phyloP scores from a whole-genome alignment of 306 rosid genomes.

The Cajanus cajan region DNA sequence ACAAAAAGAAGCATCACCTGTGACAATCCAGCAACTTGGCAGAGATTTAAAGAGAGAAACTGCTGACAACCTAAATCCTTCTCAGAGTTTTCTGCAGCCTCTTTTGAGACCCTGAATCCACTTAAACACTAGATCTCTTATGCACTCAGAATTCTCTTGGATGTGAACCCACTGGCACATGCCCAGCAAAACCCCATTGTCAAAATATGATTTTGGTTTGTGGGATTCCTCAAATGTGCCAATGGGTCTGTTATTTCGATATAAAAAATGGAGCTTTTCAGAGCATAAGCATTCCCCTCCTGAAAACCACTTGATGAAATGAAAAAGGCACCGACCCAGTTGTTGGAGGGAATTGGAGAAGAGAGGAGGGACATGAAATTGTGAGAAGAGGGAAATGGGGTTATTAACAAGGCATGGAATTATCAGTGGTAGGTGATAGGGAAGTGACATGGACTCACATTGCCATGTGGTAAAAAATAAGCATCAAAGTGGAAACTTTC shows the following conservation, averaged over 20 bases:
- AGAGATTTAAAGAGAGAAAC: slow-evolving; percentile 7
- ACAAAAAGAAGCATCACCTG: slow-evolving; percentile 3
- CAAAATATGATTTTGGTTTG: slow-evolving; percentile 35
- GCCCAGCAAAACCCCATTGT: slow-evolving; percentile 42
- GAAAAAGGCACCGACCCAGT: slow-evolving; percentile 31
- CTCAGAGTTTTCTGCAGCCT: slow-evolving; percentile 26
- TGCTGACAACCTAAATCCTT: slow-evolving; percentile 21
- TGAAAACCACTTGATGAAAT: too few species aligned
- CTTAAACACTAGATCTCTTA: slow-evolving; percentile 49
- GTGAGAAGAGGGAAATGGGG: slow-evolving; percentile 40
- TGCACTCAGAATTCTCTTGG: slow-evolving; percentile 24
- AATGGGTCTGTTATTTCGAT: slow-evolving; percentile 35
- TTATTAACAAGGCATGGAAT: slow-evolving; percentile 68
- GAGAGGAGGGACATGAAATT: slow-evolving; percentile 41
- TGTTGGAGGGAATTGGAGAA: slow-evolving; percentile 44
- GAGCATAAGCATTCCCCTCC: slow-evolving; percentile 16
- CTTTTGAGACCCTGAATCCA: slow-evolving; percentile 32
- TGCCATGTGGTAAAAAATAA: slow-evolving; percentile 57
- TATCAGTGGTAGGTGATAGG: slow-evolving; percentile 73
- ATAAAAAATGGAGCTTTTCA: slow-evolving; percentile 31
- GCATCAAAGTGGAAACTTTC: slow-evolving; percentile 58
- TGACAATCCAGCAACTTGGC: slow-evolving; percentile 20
- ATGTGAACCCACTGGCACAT: slow-evolving; percentile 28
- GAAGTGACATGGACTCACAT: slow-evolving; percentile 40
- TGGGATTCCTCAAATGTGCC: slow-evolving; percentile 39